Percentiles rank a stretch among this genome's conserved stretches.
Conservation (phyloP, 257 asterid genomes). For the Salvia hispanica region DNA sequence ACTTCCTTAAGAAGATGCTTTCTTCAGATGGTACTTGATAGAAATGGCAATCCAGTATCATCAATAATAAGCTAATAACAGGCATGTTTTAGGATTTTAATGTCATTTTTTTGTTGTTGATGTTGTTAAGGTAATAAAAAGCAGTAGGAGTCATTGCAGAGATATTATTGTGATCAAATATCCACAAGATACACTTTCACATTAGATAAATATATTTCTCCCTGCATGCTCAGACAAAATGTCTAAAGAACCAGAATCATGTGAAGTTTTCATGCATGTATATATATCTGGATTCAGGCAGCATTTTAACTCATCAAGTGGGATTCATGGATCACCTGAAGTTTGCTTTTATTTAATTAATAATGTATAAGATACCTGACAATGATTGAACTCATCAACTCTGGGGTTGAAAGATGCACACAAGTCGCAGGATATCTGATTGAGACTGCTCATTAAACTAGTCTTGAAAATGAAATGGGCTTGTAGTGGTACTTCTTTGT, state of each 20-base stretch:
- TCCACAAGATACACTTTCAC: neutral
- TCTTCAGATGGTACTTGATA: constrained; percentile 1
- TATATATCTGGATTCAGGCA: constrained; percentile 58
- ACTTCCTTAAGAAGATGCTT: constrained; percentile 19
- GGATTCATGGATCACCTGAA: constrained; percentile 30
- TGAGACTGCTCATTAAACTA: constrained; percentile 50
- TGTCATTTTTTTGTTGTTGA: neutral
- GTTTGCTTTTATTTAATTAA: constrained; percentile 25
- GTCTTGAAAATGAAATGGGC: constrained; percentile 72
- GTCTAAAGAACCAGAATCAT: constrained; percentile 14
- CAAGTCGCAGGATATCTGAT: constrained; percentile 81
- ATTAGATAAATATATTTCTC: neutral
- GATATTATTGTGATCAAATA: neutral
- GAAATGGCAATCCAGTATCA: neutral
- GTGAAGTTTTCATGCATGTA: constrained; percentile 15
- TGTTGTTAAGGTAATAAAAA: constrained; percentile 11
- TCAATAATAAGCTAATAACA: constrained; percentile 11
- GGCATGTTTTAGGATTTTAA: neutral
- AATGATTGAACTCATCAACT: constrained; percentile 59
- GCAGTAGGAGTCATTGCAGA: constrained; percentile 16
- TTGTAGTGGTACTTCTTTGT: constrained; percentile 55
- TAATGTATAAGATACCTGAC: constrained; percentile 59
- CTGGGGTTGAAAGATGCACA: constrained; percentile 52
- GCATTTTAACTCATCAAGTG: constrained; percentile 56
- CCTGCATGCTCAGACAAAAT: constrained; percentile 1